Evolutionary conservation across 169 alveolate species (phyloP).

Genomic region (Eimeria maxima): DNA sequence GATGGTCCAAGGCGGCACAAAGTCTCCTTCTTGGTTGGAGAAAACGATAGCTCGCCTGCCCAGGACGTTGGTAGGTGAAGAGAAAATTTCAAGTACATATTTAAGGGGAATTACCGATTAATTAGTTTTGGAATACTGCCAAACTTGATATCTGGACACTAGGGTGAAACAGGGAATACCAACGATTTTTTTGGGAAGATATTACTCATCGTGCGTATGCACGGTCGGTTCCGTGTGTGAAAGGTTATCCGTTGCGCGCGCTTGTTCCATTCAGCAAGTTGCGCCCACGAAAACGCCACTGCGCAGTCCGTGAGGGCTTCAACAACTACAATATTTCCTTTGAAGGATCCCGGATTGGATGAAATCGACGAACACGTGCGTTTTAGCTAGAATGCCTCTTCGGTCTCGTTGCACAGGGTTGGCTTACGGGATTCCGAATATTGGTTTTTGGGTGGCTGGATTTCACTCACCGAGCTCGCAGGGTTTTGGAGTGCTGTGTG

Average conservation of each 20-base stretch:
- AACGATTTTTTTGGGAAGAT: too few species aligned
- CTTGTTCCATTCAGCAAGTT: neutral
- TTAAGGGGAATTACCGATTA: too few species aligned
- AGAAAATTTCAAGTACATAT: too few species aligned
- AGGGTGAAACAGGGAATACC: too few species aligned
- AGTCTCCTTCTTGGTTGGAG: slow-evolving; percentile 5
- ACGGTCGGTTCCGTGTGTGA: neutral
- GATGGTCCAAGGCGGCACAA: slow-evolving; percentile 52
- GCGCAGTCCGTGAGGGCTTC: slow-evolving; percentile 22
- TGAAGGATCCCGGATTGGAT: slow-evolving; percentile 20
- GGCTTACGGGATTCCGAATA: neutral
- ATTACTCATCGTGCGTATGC: neutral
- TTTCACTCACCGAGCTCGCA: neutral
- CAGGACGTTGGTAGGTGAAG: slow-evolving; percentile 27
- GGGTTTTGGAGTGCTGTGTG: neutral
- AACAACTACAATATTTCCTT: neutral
- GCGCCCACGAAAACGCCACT: slow-evolving; percentile 3
- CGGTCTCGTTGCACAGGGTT: neutral
- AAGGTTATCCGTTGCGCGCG: neutral
- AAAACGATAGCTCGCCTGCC: neutral
- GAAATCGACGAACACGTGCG: slow-evolving; percentile 42
- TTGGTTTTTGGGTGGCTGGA: neutral
- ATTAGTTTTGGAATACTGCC: too few species aligned
- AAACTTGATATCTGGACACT: too few species aligned
- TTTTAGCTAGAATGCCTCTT: neutral